A percentile compares a stretch with the other conserved stretches of the same genome.
Evolutionary conservation across 495 filamentous ascomycete genomes (phyloP).

Genomic region (Aspergillus homomorphus): DNA sequence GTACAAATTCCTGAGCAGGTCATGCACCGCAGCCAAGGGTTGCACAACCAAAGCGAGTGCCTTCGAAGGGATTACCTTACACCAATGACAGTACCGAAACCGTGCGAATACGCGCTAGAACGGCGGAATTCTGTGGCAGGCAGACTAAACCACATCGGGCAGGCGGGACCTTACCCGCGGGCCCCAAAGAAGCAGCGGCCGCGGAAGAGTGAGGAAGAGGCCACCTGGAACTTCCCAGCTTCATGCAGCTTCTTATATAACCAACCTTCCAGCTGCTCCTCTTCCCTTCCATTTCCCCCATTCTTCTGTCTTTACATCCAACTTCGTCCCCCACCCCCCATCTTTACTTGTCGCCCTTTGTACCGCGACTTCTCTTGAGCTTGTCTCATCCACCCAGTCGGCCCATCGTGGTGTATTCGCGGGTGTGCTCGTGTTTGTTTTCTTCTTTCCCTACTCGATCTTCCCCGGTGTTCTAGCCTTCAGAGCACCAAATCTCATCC

Average conservation of each 20-base stretch:
- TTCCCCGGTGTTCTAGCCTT: background rate
- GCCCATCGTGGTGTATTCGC: slow-evolving; percentile 27
- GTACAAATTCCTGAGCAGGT: background rate
- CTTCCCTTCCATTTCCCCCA: slow-evolving; percentile 10
- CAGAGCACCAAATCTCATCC: slow-evolving; percentile 21
- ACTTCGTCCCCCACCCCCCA: background rate
- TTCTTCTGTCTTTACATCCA: background rate
- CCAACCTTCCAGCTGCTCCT: slow-evolving; percentile 14
- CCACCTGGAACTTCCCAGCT: slow-evolving; percentile 45
- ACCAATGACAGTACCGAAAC: background rate
- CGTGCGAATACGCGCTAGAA: background rate
- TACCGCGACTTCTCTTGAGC: slow-evolving; percentile 10
- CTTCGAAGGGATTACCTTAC: background rate
- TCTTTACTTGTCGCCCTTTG: background rate
- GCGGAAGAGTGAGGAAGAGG: slow-evolving; percentile 47
- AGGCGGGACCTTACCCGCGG: slow-evolving; percentile 18
- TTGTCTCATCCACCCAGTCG: slow-evolving; percentile 26
- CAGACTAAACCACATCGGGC: slow-evolving; percentile 35
- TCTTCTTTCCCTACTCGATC: slow-evolving; percentile 16
- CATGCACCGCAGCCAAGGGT: background rate
- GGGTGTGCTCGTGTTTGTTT: slow-evolving; percentile 29
- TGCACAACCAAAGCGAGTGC: background rate
- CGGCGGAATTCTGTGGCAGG: background rate
- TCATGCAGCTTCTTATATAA: slow-evolving; percentile 36
- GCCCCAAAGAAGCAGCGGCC: slow-evolving; percentile 16